phyloP scores from a whole-genome alignment of 306 rosid genomes.

The Inga oerstediana region DNA sequence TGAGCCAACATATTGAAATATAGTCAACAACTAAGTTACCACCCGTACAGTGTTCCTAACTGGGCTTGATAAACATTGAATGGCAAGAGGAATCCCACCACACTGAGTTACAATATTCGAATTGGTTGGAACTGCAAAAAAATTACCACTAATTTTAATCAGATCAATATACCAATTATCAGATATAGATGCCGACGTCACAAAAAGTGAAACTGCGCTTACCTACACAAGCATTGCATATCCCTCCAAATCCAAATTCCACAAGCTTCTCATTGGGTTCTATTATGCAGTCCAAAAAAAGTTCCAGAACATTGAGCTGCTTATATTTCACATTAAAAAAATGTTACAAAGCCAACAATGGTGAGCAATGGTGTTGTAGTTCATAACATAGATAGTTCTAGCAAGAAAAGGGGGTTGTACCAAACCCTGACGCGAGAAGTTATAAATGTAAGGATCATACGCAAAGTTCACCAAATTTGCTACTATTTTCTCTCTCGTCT shows the following conservation, averaged over 20 bases:
- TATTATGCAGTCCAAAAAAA: constrained; percentile 81
- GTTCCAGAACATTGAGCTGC: constrained; percentile 91
- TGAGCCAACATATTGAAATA: neutral
- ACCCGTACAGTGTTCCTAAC: constrained; percentile 84
- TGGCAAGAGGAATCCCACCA: constrained; percentile 74
- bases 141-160: constrained; percentile 3
- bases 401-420: constrained; percentile 9
- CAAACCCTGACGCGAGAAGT: constrained; percentile 79
- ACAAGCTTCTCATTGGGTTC: constrained; percentile 92
- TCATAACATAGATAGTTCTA: neutral
- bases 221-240: constrained; percentile 90
- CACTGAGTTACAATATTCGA: constrained; percentile 55
- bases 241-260: constrained; percentile 85
- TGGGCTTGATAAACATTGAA: constrained; percentile 88
- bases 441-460: constrained; percentile 87
- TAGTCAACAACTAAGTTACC: constrained; percentile 20
- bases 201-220: constrained; percentile 25
- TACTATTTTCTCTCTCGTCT: constrained; percentile 67
- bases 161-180: constrained; percentile 3
- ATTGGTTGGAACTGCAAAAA: constrained; percentile 59
- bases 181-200: constrained; percentile 13
- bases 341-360: neutral
- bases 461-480: constrained; percentile 92
- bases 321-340: constrained; percentile 1
- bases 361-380: neutral